phyloP scores from a whole-genome alignment of 495 filamentous ascomycete genomes.

The Cenococcum geophilum region DNA sequence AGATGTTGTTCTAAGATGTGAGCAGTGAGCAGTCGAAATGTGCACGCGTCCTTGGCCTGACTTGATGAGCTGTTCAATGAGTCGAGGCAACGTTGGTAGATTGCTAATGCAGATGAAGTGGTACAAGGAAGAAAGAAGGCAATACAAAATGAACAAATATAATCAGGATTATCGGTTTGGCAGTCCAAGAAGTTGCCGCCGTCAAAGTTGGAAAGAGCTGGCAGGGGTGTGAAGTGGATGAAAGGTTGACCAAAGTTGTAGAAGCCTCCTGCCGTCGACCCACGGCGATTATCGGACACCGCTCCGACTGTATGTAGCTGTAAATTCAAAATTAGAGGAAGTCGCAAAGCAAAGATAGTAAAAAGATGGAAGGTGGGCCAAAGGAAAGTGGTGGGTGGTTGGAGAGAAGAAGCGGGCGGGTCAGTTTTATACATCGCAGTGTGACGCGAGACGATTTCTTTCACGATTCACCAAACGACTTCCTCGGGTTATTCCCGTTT shows the following conservation, averaged over 20 bases:
- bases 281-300: conserved; percentile 3
- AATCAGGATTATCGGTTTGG: not conserved
- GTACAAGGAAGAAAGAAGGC: conserved; percentile 9
- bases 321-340: conserved; percentile 3
- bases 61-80: conserved; percentile 7
- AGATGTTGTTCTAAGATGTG: conserved; percentile 25
- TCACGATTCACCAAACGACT: not conserved
- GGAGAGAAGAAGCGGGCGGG: conserved; percentile 21
- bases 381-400: conserved; percentile 13
- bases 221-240: not conserved
- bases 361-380: conserved; percentile 21
- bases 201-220: not conserved
- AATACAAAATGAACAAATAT: conserved; percentile 16
- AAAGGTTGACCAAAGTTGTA: not conserved
- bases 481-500: not conserved
- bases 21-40: conserved; percentile 17
- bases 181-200: not conserved
- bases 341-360: conserved; percentile 10
- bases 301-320: not conserved
- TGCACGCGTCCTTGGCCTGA: conserved; percentile 9
- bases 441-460: not conserved
- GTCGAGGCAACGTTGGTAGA: conserved; percentile 24
- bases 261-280: not conserved
- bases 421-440: not conserved
- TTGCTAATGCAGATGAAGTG: conserved; percentile 30